Evolutionary conservation across 2,329 filamentous ascomycete genomes (phyloP).

Genomic region (Chaetomium olivaceum): DNA sequence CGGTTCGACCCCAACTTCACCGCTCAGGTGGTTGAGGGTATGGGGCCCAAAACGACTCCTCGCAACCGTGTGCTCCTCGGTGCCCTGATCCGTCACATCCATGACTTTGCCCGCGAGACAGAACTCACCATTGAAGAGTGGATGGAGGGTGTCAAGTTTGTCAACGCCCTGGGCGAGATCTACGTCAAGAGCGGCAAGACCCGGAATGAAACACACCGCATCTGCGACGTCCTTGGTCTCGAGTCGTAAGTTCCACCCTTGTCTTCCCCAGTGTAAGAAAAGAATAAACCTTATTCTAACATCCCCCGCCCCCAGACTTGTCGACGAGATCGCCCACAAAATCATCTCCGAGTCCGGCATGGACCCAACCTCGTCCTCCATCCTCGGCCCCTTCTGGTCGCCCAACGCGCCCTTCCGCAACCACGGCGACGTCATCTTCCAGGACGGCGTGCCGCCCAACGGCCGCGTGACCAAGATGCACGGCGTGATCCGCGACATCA

Average conservation of each 20-base stretch:
- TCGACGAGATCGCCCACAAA: conserved; percentile 79
- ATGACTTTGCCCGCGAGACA: conserved; percentile 79
- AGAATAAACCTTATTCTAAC: not conserved
- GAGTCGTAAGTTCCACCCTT: conserved; percentile 54
- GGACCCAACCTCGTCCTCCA: conserved; percentile 70
- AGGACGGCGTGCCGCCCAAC: conserved; percentile 48
- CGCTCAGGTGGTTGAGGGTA: conserved; percentile 68
- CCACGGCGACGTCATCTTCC: conserved; percentile 69
- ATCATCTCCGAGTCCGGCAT: conserved; percentile 50
- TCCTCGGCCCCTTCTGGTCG: conserved; percentile 84
- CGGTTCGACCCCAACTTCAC: conserved; percentile 78
- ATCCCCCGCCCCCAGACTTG: conserved; percentile 47
- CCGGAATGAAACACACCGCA: conserved; percentile 72
- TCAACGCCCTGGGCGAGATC: conserved; percentile 72
- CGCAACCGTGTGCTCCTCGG: conserved; percentile 68
- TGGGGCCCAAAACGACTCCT: conserved; percentile 69
- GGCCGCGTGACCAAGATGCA: conserved; percentile 63
- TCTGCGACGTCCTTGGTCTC: conserved; percentile 72
- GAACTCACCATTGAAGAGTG: conserved; percentile 80
- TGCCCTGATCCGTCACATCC: conserved; percentile 70
- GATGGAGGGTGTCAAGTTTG: conserved; percentile 59
- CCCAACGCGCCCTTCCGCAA: conserved; percentile 67
- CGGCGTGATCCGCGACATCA: conserved; percentile 56
- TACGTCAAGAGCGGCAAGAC: conserved; percentile 64
- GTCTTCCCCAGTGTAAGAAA: not conserved